Evolutionary conservation across 208 protist genomes (phyloP), one percentile per base, ranked within the genome.

Genomic region (Angomonas deanei): DNA sequence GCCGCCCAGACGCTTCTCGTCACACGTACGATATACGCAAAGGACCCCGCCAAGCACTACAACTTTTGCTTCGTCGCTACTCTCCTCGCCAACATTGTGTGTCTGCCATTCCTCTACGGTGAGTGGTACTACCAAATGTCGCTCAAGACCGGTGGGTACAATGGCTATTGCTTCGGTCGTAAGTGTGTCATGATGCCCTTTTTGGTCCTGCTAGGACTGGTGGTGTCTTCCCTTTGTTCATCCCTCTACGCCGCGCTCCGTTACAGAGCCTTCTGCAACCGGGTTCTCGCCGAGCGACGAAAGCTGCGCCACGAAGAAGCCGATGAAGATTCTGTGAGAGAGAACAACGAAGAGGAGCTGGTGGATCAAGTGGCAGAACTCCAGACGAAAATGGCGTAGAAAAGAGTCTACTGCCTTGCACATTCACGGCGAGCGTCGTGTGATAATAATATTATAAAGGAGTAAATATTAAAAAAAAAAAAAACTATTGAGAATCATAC

Each of bases 41-140:
- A 66, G 23, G 68, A 75, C 50, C 27, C 72, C 26, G 74, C 58
- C 8, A 75, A 67, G 66, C 69, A 73, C 54, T 80, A 76, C 52
- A 70, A 76, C 42, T 63, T 70, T 28, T 62, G 21, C 13, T 66
- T 56, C 23, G 0, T 80, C 17, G 23, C 69, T 13, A 27, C 38
- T 0, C 46, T 76, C 13, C 26, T 48, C 31, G 10, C 69, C 17
- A 63, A 61, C 17, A 24, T 80, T 23, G 52, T 65, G 31, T 62
- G 66, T 10, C 65, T 75, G 64, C 56, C 61, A 46, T 31, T 75
- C 56, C 10, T 80, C 11, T 80, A 76, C 48, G 74, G 58, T 6
- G 74, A 76, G 49, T 69, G 57, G 56, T 78, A 78, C 55, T n/a
- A 73, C 61, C 13, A 19, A n/a, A n/a, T n/a, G n/a, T n/a, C n/a